Base-by-base conservation (phyloP, 106 monocot species). In the Xerophyta viscosa region DNA sequence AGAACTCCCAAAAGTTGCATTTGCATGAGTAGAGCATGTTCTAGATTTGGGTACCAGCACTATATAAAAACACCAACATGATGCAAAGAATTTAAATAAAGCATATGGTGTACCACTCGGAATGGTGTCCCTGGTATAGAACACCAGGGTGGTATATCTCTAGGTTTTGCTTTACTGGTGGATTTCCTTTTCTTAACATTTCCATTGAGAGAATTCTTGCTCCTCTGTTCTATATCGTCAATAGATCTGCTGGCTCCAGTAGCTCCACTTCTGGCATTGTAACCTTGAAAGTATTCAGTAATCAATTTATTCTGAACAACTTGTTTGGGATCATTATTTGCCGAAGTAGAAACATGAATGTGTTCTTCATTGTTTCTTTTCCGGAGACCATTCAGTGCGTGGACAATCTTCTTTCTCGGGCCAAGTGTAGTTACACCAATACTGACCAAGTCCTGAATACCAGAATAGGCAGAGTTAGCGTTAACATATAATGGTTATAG, bases 41-140 rank as follows among this genome's bases (percentile, higher is more conserved):
- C n/a, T n/a, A n/a, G n/a, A n/a, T n/a, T n/a, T n/a, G n/a, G n/a
- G n/a, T n/a, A n/a, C n/a, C n/a, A n/a, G n/a, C n/a, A n/a, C n/a
- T n/a, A n/a, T n/a, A n/a, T n/a, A n/a, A n/a, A n/a, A n/a, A n/a
- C n/a, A n/a, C n/a, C n/a, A n/a, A n/a, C n/a, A n/a, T n/a, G n/a
- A n/a, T n/a, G n/a, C n/a, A n/a, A n/a, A n/a, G n/a, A n/a, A n/a
- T n/a, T n/a, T n/a, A 36, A 17, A 47, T 25, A 23, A 2, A 57
- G 6, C 21, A 19, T 24, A 43, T 36, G 49, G 7, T 27, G 50
- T 85, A 98, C 96, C 89, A 98, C 96, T 56, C 89, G 74, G 66
- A 98, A 98, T 61, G 84, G 71, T 45, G 96, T 98, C 61, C 96
- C 96, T 52, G 96, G 76, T 60, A 98, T 65, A 53, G 70, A 77